Base-by-base conservation (phyloP, 2,329 filamentous ascomycete genomes). In the Fusarium drepaniforme region DNA sequence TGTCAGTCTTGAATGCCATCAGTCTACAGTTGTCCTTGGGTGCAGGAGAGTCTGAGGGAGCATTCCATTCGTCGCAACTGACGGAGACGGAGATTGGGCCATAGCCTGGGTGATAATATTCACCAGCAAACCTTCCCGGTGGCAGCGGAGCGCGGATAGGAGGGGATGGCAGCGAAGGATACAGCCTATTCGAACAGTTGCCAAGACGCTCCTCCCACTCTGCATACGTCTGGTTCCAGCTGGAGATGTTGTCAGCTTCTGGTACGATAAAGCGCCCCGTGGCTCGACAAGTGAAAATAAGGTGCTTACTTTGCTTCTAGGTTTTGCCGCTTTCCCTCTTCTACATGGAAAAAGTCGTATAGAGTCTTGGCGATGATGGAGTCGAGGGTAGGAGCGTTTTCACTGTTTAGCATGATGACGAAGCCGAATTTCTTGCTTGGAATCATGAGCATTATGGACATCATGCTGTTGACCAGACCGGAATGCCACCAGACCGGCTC, bases 111-210 rank as follows among this genome's bases (percentile, higher is more conserved):
- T 85, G 81, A 68, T 81, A 81, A 75, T 85, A 85, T 62, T 83
- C 81, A 63, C 84, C 84, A 12, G 83, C 80, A 61, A 85, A 85
- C 60, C 83, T 82, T 66, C 83, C 81, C 78, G 85, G 82, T 75
- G 84, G 83, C n/a, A 83, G 77, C 3, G 81, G 78, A 5, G 83
- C 80, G 6, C 80, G 72, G 4, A 84, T 79, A 7, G 82, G 79
- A 33, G 70, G 64, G 21, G 49, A 58, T 3, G 63, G 61, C 3
- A 66, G n/a, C 2, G 61, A 71, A 3, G 77, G 75, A 35, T 73
- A 78, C 2, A 78, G 28, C 15, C 57, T 40, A 1, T 67, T 58
- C 15, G 70, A 71, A n/a, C 77, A 79, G 13, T 72, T 75, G 8
- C 71, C 56, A 16, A 79, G 63, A 3, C 58, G 40, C 8, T 57